phyloP scores from a whole-genome alignment of 2,329 filamentous ascomycete species.

The Aspergillus brasiliensis region DNA sequence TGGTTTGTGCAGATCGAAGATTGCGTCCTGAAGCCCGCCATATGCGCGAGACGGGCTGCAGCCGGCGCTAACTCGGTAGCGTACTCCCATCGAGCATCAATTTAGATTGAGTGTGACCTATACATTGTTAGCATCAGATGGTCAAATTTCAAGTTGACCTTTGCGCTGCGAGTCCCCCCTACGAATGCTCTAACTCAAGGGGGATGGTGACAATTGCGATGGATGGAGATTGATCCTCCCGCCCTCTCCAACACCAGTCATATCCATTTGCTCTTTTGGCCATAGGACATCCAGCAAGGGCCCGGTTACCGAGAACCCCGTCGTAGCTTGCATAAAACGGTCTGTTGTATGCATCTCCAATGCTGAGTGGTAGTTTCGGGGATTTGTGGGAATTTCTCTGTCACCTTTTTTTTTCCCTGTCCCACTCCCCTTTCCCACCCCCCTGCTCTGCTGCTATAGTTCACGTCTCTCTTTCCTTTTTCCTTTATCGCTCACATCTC shows the following conservation, averaged over 20 bases:
- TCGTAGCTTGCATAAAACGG: conserved; percentile 1
- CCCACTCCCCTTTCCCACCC: conserved; percentile 2
- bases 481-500: conserved; percentile 1
- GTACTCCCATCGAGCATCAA: conserved; percentile 2
- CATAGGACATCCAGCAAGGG: not conserved
- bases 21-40: not conserved
- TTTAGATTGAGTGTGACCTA: conserved; percentile 12
- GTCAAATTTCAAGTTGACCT: conserved; percentile 4
- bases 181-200: not conserved
- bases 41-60: not conserved
- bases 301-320: conserved; percentile 1
- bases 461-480: not conserved
- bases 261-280: not conserved
- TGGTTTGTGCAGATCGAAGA: not conserved
- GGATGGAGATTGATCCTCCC: not conserved
- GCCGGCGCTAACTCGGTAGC: not conserved
- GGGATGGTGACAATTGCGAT: not conserved
- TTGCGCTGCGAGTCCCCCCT: not conserved
- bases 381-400: not conserved
- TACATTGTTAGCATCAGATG: conserved; percentile 11
- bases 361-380: conserved; percentile 5
- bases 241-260: not conserved
- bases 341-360: not conserved
- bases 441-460: conserved; percentile 2
- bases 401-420: not conserved